phyloP scores from a whole-genome alignment of 148 eudicot genomes.

The Tetragonia tetragonoides region DNA sequence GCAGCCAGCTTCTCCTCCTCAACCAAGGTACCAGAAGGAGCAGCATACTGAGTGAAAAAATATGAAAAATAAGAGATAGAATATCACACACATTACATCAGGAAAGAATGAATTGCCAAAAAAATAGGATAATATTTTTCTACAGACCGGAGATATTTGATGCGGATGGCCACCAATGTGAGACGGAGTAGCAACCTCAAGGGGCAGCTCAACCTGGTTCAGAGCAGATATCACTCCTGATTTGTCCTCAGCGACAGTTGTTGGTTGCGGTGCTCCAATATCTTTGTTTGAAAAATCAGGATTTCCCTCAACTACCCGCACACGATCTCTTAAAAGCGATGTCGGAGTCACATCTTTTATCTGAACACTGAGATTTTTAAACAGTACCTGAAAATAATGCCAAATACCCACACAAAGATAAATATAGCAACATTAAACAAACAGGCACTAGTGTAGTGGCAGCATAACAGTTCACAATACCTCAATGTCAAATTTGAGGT shows the following conservation, averaged over 20 bases:
- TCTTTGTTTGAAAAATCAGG: conserved; percentile 96
- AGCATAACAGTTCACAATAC: conserved; percentile 28
- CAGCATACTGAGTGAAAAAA: conserved; percentile 51
- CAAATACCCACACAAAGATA: neutral
- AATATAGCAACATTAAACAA: conserved; percentile 1
- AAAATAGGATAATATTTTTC: neutral
- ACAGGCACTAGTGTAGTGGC: neutral
- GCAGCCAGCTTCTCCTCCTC: conserved; percentile 80
- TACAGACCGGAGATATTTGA: conserved; percentile 63
- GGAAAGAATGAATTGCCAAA: neutral
- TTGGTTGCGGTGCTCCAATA: conserved; percentile 50
- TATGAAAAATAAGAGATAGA: neutral
- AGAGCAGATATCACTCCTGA: conserved; percentile 43
- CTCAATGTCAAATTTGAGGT: conserved; percentile 97
- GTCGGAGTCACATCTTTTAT: conserved; percentile 73
- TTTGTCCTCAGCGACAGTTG: conserved; percentile 50
- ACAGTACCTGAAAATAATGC: conserved; percentile 59
- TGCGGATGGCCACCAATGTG: conserved; percentile 63
- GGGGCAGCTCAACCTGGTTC: conserved; percentile 70
- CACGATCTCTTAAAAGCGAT: conserved; percentile 74
- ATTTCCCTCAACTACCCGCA: conserved; percentile 77
- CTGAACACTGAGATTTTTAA: conserved; percentile 78
- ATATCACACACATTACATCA: neutral
- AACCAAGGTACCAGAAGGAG: conserved; percentile 45
- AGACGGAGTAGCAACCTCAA: conserved; percentile 58